These are phyloP conservation scores for Boletus semigastroideus DNA, from an alignment of 1,284 basidiomycete genomes.

Conservation along the genomic window DNA sequence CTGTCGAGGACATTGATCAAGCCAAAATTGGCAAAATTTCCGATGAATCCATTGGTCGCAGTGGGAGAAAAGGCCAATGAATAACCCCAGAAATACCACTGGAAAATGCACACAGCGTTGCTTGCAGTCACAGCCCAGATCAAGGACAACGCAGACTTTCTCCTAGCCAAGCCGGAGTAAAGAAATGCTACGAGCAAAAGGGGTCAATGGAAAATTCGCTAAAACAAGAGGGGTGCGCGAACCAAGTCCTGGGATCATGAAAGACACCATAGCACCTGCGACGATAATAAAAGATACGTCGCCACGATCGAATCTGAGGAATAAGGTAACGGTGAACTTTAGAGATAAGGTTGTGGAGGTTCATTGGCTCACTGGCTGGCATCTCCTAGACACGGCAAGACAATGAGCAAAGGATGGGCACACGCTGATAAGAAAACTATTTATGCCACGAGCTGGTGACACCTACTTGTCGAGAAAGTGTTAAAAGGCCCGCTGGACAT, in stretches of 20 bases:
- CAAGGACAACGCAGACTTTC: constrained; percentile 69
- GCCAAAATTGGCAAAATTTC: constrained; percentile 74
- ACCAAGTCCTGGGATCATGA: constrained; percentile 80
- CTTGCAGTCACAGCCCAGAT: constrained; percentile 71
- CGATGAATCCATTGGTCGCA: constrained; percentile 78
- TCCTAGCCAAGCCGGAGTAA: constrained; percentile 83
- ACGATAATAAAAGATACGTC: constrained; percentile 79
- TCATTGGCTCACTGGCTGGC: constrained; percentile 27
- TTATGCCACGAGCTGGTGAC: not conserved
- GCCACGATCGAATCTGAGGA: constrained; percentile 58
- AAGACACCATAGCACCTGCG: constrained; percentile 76
- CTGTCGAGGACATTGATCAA: constrained; percentile 70
- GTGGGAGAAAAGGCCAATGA: constrained; percentile 78
- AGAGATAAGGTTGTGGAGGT: not conserved
- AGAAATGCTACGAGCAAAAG: constrained; percentile 59
- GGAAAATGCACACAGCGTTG: constrained; percentile 83
- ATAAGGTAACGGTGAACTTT: constrained; percentile 7
- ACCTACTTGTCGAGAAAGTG: constrained; percentile 15
- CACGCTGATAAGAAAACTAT: constrained; percentile 3
- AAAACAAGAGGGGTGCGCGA: constrained; percentile 17
- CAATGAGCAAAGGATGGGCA: constrained; percentile 6
- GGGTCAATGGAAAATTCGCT: constrained; percentile 2
- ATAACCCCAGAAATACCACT: constrained; percentile 90
- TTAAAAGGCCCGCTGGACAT: not conserved
- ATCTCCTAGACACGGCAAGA: constrained; percentile 21